Evolutionary conservation across 108 stramenopile genomes (phyloP), one percentile per base, ranked within the genome.

Genomic region (Fragilariopsis cylindrus): DNA sequence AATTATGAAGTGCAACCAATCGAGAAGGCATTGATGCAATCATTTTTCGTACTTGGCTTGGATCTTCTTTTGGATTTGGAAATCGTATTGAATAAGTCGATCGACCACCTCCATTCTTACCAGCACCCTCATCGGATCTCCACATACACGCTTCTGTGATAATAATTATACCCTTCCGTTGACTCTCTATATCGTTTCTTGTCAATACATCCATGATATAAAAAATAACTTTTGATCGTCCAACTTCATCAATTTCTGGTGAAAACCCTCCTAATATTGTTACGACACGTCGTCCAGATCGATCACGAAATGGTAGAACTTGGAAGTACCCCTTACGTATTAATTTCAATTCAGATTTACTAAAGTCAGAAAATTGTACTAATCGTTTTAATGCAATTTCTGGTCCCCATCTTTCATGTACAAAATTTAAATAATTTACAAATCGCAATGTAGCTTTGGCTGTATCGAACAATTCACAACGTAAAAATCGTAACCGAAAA

Each of bases 401-500:
- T 39, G 76, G 62, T 7, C 83, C 83, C 68, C 78, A 84, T 1
- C 75, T 57, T 43, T 75, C 77, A 7, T 78, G 56, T 44, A 81
- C 78, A 55, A 58, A 69, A 19, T 84, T 77, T 43, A 81, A 78
- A 46, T 72, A 68, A 46, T 72, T 65, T 3, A 77, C 63, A 57
- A 81, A 73, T 0, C 83, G 80, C 3, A 45, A 11, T 0, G 81
- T 81, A 9, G 83, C 83, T 39, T 70, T 56, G 2, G 6, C 54
- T 0, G 70, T 56, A 75, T 84, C 77, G 48, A 74, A 84, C 6
- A 58, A 39, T 30, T 84, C 83, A 15, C 70, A 46, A 11, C 77
- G 48, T 40, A 84, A 56, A 64, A 81, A 84, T 21, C 71, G 73
- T 41, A 81, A 56, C 18, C 76, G 71, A 66, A 83, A 81, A 16